These are phyloP conservation scores for Rhodotorula sp. DNA, from an alignment of 1,284 basidiomycete genomes.

Conservation along the genomic window DNA sequence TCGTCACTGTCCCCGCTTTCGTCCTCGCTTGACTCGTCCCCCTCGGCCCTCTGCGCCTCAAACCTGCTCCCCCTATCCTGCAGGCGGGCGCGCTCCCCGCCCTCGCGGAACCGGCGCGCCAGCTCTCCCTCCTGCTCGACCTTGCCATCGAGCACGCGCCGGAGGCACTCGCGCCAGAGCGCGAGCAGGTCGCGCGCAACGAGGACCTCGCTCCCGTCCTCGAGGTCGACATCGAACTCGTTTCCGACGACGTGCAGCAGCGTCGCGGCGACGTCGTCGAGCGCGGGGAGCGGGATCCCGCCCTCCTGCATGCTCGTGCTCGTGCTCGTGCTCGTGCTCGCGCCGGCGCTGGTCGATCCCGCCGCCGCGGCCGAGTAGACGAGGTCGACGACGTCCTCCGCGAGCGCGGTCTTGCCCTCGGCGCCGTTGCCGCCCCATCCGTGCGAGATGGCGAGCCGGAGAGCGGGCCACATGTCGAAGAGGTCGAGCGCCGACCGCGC, in stretches of 20 bases:
- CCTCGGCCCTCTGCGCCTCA: constrained; percentile 44
- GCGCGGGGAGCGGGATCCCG: constrained; percentile 55
- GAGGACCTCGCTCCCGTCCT: constrained; percentile 72
- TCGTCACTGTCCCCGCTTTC: constrained; percentile 21
- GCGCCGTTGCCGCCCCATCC: constrained; percentile 65
- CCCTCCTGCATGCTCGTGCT: constrained; percentile 12
- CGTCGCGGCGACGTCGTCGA: constrained; percentile 72
- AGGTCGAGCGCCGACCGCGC: constrained; percentile 79
- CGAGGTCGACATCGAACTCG: constrained; percentile 77
- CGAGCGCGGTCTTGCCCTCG: constrained; percentile 55
- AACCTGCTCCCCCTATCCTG: constrained; percentile 57
- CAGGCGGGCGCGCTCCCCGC: constrained; percentile 62
- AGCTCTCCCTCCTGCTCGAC: constrained; percentile 54
- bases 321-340: neutral
- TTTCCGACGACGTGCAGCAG: constrained; percentile 72
- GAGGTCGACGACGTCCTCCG: constrained; percentile 73
- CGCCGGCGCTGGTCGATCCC: neutral
- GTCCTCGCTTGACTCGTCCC: constrained; percentile 30
- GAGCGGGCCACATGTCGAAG: constrained; percentile 75
- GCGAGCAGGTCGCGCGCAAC: constrained; percentile 63
- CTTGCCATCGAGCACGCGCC: neutral
- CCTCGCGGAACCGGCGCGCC: constrained; percentile 59
- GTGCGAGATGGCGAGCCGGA: constrained; percentile 78
- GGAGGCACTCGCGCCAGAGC: constrained; percentile 40
- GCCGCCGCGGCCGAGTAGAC: constrained; percentile 59